These are phyloP conservation scores for Brassica juncea DNA, from an alignment of 345 rosid genomes.

Conservation along the genomic window DNA sequence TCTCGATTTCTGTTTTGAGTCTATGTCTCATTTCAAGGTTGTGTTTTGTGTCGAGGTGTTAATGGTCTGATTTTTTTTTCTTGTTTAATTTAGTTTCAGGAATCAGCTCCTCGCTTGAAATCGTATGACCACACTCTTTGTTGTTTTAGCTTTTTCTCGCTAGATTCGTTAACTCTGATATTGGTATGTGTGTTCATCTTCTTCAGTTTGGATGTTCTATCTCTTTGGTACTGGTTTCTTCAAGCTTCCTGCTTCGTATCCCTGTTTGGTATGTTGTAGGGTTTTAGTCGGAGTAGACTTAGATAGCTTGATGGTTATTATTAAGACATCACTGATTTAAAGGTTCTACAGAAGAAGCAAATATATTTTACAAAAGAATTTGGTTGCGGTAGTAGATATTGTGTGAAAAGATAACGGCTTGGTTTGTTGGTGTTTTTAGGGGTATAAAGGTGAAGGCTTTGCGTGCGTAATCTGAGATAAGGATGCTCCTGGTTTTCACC, in stretches of 20 bases:
- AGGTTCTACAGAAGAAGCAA: constrained; percentile 26
- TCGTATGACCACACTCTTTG: constrained; percentile 8
- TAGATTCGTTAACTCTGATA: constrained; percentile 22
- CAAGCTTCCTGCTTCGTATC: constrained; percentile 26
- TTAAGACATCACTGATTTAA: constrained; percentile 24
- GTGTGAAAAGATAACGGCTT: constrained; percentile 18
- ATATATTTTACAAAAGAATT: neutral
- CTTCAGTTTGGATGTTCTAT: constrained; percentile 40
- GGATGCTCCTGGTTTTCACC: no score
- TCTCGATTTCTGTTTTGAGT: constrained; percentile 1
- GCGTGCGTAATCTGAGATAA: no score
- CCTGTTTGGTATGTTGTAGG: constrained; percentile 29
- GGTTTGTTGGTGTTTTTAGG: constrained; percentile 22
- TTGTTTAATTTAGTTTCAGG: neutral
- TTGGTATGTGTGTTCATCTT: constrained; percentile 18
- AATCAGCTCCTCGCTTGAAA: constrained; percentile 9
- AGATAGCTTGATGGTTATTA: constrained; percentile 22
- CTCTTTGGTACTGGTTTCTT: constrained; percentile 41
- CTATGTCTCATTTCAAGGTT: no score
- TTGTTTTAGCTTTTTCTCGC: neutral
- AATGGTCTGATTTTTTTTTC: neutral
- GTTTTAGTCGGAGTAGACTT: constrained; percentile 23
- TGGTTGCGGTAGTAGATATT: constrained; percentile 22
- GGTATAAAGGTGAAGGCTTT: no score
- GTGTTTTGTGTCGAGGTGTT: neutral